Base-by-base conservation (phyloP, 1,284 basidiomycete genomes). In the Flammula alnicola region DNA sequence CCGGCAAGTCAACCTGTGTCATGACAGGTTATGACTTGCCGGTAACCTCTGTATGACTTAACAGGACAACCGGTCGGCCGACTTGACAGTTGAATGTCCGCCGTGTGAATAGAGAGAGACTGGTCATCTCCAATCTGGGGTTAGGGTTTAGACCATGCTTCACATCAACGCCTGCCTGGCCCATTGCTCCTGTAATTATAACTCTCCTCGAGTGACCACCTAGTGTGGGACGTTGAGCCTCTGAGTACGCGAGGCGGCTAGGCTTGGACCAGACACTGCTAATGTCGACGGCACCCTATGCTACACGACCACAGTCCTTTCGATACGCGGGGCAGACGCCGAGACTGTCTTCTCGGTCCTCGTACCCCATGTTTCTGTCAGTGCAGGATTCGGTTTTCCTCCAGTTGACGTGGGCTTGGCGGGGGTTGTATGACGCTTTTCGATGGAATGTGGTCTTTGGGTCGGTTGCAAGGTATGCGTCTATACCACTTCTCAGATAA, bases 341-440 rank as follows among this genome's bases (percentile, higher is more conserved):
- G 22, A 55, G 44, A 29, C 25, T 55, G 23, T 70, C 76, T 1
- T 71, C 82, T 11, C 72, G 81, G 29, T 66, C 75, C 2, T 64
- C 75, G 8, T 91, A 91, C 66, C 88, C 88, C 2, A 65, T 74
- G 11, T 91, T 91, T 65, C 73, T 91, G 6, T 76, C 88, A 2
- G 56, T 87, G 2, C 73, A 73, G 19, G 79, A 87, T 27, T 83
- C 87, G 0, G 60, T 80, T 16, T 61, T 70, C 57, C 69, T 89
- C 3, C 88, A 90, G 57, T 54, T 81, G 7, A 73, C 65, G 44
- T 90, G 81, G 70, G 73, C 77, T 12, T 74, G 74, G 57, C 68
- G 67, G 12, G 88, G 89, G n/a, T 61, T 91, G 4, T 60, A 80
- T 36, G 88, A 91, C 66, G 80, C 87, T 7, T 87, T 79, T 62